Evolutionary conservation across 345 rosid species (phyloP), one percentile per base, ranked within the genome.

Genomic region (Atalantia buxifolia): DNA sequence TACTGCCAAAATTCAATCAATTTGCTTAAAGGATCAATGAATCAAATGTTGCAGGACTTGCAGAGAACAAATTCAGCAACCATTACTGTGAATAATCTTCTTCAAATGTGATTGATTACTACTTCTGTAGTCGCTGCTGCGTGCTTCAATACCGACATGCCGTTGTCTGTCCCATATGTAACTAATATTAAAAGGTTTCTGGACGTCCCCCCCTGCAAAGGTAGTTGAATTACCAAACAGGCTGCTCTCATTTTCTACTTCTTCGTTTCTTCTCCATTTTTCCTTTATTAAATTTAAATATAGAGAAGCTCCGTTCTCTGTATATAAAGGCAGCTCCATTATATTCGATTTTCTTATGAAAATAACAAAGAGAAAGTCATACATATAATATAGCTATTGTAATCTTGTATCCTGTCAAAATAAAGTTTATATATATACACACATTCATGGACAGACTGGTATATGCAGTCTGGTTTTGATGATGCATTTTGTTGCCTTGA

Each of bases 21-120:
- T 27, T 7, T 38, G 5, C 19, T 28, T 64, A 27, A 33, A 55
- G 55, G 50, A 16, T 35, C 53, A 27, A 60, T 64, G 69, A 69
- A 56, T 60, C 45, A 40, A 71, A 71, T 40, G 76, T 77, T 88
- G 93, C 95, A 96, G 99, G 99, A 96, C 81, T 82, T 96, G 88
- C 99, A 91, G 91, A 88, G 92, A 79, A 94, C 99, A 75, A 92
- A 96, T 84, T 96, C 99, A 38, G 98, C 85, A 42, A 82, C 93
- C 71, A 91, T 92, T 38, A 94, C 98, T 76, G 98, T 96, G 88
- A 94, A 96, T 89, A 96, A 96, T 83, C 99, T 94, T 83, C 99
- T 96, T 77, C 99, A 96, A 85, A 94, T 90, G 91, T 94, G 87
- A 89, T 50, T 59, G 21, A 13, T 36, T 35, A 53, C 21, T 78